These are phyloP conservation scores for Thamnidium elegans DNA, from an alignment of 192 early-diverging fungal genomes.

Conservation along the genomic window DNA sequence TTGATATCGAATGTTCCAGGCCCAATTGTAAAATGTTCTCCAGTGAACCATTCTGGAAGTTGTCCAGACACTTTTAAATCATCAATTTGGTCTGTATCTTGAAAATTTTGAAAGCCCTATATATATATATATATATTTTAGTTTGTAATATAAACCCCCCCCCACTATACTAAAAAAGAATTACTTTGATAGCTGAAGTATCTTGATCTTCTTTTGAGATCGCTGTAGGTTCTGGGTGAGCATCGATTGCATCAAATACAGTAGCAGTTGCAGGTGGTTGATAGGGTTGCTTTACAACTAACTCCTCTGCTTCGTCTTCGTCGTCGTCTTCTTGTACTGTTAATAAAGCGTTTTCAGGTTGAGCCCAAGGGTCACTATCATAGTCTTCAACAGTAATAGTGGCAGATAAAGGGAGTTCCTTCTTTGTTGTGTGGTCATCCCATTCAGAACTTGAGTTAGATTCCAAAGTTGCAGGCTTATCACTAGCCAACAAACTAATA, in stretches of 20 bases:
- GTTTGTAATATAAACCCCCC: background rate
- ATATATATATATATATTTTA: background rate
- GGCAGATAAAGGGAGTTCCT: too few species aligned
- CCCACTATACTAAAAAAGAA: background rate
- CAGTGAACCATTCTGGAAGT: conserved; percentile 64
- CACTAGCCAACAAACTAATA: too few species aligned
- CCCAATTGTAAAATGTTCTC: conserved; percentile 63
- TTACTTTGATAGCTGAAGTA: conserved; percentile 11
- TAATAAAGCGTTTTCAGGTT: conserved; percentile 10
- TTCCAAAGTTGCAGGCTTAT: too few species aligned
- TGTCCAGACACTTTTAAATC: conserved; percentile 53
- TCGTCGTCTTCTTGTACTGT: background rate
- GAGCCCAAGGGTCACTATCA: conserved; percentile 12
- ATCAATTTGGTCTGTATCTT: conserved; percentile 40
- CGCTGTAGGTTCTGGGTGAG: background rate
- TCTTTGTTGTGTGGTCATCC: background rate
- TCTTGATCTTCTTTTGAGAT: conserved; percentile 10
- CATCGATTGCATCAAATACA: conserved; percentile 7
- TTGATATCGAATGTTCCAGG: conserved; percentile 66
- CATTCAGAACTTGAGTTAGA: background rate
- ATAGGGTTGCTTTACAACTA: too few species aligned
- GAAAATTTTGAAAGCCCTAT: conserved; percentile 56
- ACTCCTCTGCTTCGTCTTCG: background rate
- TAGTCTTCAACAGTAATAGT: conserved; percentile 1
- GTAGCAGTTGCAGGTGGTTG: background rate